A percentile compares a stretch with the other conserved stretches of the same genome.
Evolutionary conservation across 345 rosid species (phyloP).

Genomic region (Reutealis trisperma): DNA sequence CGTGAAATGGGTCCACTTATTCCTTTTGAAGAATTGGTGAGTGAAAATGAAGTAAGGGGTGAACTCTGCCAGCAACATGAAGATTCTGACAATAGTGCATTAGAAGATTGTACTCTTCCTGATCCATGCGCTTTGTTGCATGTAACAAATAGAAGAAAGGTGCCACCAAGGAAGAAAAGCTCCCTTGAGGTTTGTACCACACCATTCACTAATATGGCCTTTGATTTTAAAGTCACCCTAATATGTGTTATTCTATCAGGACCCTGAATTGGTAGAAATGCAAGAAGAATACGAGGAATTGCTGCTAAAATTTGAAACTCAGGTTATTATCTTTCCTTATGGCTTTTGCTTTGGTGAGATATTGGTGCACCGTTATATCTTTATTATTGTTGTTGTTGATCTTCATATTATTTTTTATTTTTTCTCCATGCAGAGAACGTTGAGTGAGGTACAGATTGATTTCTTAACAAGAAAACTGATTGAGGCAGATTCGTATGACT

Average conservation of each 20-base stretch:
- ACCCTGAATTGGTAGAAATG: slow-evolving; percentile 44
- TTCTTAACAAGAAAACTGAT: slow-evolving; percentile 55
- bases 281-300: slow-evolving; percentile 70
- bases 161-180: slow-evolving; percentile 50
- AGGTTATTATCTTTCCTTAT: slow-evolving; percentile 44
- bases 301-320: slow-evolving; percentile 59
- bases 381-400: not conserved
- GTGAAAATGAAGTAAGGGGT: slow-evolving; percentile 40
- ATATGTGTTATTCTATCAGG: slow-evolving; percentile 45
- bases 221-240: slow-evolving; percentile 27
- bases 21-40: slow-evolving; percentile 66
- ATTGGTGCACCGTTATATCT: not conserved
- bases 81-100: slow-evolving; percentile 30
- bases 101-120: slow-evolving; percentile 56
- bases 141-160: slow-evolving; percentile 83
- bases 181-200: slow-evolving; percentile 56
- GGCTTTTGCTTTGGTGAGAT: slow-evolving; percentile 8
- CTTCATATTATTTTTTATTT: not conserved
- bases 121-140: slow-evolving; percentile 70
- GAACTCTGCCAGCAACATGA: slow-evolving; percentile 42
- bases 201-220: slow-evolving; percentile 20
- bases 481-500: slow-evolving; percentile 35
- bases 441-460: slow-evolving; percentile 62
- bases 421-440: slow-evolving; percentile 50
- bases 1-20: slow-evolving; percentile 63